Percentiles rank a stretch among this genome's conserved stretches.
Evolutionary conservation across 371 early-diverging fungal genomes (phyloP).

Genomic region (Globomyces sp.): DNA sequence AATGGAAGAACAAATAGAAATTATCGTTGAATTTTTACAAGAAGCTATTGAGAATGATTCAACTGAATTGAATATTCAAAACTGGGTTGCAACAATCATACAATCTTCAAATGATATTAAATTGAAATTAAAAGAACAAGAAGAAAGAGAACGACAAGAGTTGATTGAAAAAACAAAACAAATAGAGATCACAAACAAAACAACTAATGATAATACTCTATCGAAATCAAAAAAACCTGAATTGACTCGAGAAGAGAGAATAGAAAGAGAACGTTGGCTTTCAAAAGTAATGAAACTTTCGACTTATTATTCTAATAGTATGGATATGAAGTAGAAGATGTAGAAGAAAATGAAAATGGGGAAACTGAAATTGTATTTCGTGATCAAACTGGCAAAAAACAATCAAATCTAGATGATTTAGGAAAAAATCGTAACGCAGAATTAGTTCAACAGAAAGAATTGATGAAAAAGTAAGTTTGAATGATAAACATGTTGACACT

Average conservation of each 20-base stretch:
- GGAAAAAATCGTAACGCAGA: background rate
- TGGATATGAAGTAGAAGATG: slow-evolving; percentile 14
- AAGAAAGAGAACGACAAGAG: background rate
- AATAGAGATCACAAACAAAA: slow-evolving; percentile 1
- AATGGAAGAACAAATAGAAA: slow-evolving; percentile 11
- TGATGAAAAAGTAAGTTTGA: background rate
- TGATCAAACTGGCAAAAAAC: slow-evolving; percentile 2
- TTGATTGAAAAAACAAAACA: slow-evolving; percentile 1
- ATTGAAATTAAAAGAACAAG: background rate
- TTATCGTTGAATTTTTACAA: slow-evolving; percentile 14
- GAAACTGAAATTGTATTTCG: slow-evolving; percentile 15
- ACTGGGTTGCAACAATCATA: slow-evolving; percentile 2
- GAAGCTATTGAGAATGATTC: background rate
- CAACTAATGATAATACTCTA: background rate
- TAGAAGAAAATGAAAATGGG: slow-evolving; percentile 11
- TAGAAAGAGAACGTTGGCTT: background rate
- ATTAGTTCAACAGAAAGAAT: slow-evolving; percentile 2
- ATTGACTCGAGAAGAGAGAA: slow-evolving; percentile 5
- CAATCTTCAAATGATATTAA: slow-evolving; percentile 1
- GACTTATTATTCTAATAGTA: background rate
- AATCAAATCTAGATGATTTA: slow-evolving; percentile 3
- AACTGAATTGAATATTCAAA: background rate
- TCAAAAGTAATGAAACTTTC: background rate
- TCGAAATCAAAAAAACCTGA: no score
- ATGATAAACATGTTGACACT: background rate